These are phyloP conservation scores for Sporothrix inflata DNA, from an alignment of 2,329 filamentous ascomycete genomes.

Conservation along the genomic window DNA sequence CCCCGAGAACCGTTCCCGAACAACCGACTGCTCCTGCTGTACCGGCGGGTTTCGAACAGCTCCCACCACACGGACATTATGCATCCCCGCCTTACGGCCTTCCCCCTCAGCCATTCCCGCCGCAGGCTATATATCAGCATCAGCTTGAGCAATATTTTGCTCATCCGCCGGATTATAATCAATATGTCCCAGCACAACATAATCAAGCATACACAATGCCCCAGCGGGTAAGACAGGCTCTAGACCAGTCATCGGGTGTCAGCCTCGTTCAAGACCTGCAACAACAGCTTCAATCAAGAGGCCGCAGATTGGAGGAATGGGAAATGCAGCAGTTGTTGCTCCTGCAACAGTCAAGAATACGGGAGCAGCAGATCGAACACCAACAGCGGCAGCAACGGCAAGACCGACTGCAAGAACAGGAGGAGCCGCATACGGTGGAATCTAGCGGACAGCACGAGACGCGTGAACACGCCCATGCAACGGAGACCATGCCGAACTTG, in stretches of 20 bases:
- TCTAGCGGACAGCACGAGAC: not conserved
- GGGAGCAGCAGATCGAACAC: not conserved
- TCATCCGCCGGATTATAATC: not conserved
- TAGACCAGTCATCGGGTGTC: not conserved
- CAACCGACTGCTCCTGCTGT: not conserved
- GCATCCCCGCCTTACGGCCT: not conserved
- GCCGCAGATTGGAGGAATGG: not conserved
- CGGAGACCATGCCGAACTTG: not conserved
- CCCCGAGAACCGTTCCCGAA: not conserved
- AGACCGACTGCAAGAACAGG: not conserved
- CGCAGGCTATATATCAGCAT: too few species aligned
- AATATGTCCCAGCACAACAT: not conserved
- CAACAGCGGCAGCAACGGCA: not conserved
- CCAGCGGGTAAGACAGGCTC: not conserved
- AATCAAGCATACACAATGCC: not conserved
- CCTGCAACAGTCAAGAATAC: not conserved
- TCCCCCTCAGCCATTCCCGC: too few species aligned
- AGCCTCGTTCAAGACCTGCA: not conserved
- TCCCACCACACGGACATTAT: not conserved
- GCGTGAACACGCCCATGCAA: not conserved
- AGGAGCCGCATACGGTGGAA: not conserved
- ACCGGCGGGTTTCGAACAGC: not conserved
- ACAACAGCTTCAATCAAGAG: not conserved
- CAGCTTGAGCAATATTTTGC: too few species aligned
- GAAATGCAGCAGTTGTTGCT: not conserved